A percentile compares a stretch with the other conserved stretches of the same genome.
Conservation (phyloP, 2,329 filamentous ascomycete species). For the Sarocladium kiliense region DNA sequence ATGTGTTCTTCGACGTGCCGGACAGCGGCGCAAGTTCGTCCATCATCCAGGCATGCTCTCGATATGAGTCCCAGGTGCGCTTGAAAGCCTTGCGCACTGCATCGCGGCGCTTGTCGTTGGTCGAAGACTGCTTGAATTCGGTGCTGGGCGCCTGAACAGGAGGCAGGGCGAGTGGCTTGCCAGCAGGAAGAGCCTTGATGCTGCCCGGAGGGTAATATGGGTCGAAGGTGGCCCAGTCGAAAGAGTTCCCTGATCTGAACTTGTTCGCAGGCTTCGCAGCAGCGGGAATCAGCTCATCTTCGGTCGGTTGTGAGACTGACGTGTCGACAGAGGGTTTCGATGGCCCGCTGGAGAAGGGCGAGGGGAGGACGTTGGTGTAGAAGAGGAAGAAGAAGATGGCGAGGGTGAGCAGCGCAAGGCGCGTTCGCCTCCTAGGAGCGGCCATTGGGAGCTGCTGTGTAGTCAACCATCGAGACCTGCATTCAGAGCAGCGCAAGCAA, state of each 20-base stretch:
- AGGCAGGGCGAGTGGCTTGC: conserved; percentile 7
- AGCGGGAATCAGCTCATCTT: conserved; percentile 7
- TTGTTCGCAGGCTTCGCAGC: conserved; percentile 6
- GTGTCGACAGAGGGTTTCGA: not conserved
- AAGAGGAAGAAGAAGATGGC: conserved; percentile 6
- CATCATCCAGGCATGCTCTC: conserved; percentile 43
- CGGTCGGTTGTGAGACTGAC: not conserved
- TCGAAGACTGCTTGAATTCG: conserved; percentile 8
- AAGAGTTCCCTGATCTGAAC: conserved; percentile 7
- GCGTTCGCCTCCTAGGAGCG: conserved; percentile 1
- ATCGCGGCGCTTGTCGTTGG: conserved; percentile 11
- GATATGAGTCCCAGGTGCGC: conserved; percentile 43
- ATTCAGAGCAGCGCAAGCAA: not conserved
- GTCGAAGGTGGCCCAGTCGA: conserved; percentile 11
- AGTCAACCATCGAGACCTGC: not conserved
- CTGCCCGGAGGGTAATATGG: conserved; percentile 11
- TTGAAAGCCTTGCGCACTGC: conserved; percentile 12
- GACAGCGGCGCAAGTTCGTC: conserved; percentile 47
- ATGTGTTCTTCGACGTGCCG: conserved; percentile 39
- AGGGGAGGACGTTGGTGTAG: conserved; percentile 3
- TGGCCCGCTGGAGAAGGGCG: not conserved
- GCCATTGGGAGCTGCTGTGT: conserved; percentile 5
- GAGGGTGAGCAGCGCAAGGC: conserved; percentile 8
- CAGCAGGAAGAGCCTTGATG: conserved; percentile 12
- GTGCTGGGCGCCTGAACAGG: conserved; percentile 11